These are phyloP conservation scores for Phylloporus sp. DNA, from an alignment of 768 basidiomycete genomes.

Conservation along the genomic window DNA sequence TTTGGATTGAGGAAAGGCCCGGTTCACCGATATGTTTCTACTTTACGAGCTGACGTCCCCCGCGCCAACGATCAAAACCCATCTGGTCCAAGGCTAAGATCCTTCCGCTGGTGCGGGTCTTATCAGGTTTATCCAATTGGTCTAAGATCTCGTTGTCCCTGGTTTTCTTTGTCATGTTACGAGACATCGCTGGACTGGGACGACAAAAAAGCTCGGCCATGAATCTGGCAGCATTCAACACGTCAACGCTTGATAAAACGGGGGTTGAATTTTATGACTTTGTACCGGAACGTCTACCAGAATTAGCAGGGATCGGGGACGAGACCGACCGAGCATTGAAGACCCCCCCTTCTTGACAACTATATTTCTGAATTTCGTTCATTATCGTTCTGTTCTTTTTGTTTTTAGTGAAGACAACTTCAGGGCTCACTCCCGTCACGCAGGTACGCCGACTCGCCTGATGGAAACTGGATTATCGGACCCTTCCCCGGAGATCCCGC, in stretches of 20 bases:
- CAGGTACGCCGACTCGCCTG: conserved; percentile 88
- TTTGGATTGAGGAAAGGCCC: not conserved
- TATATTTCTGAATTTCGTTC: not conserved
- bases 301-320: not conserved
- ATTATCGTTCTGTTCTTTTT: conserved; percentile 2
- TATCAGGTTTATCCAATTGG: not conserved
- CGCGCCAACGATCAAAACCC: not conserved
- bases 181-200: not conserved
- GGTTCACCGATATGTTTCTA: not conserved
- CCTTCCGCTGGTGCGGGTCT: conserved; percentile 14
- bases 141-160: not conserved
- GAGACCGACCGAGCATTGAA: not conserved
- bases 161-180: not conserved
- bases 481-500: conserved; percentile 53
- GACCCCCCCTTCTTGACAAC: conserved; percentile 11
- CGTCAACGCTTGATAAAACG: not conserved
- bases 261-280: not conserved
- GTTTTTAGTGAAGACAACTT: not conserved
- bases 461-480: conserved; percentile 88
- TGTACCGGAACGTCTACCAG: not conserved
- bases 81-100: conserved; percentile 10
- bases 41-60: not conserved
- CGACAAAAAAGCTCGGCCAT: not conserved
- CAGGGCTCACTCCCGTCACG: not conserved
- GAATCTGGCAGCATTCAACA: not conserved